Evolutionary conservation across 2,329 filamentous ascomycete genomes (phyloP).

Genomic region (Dothiorella sarmentorum): DNA sequence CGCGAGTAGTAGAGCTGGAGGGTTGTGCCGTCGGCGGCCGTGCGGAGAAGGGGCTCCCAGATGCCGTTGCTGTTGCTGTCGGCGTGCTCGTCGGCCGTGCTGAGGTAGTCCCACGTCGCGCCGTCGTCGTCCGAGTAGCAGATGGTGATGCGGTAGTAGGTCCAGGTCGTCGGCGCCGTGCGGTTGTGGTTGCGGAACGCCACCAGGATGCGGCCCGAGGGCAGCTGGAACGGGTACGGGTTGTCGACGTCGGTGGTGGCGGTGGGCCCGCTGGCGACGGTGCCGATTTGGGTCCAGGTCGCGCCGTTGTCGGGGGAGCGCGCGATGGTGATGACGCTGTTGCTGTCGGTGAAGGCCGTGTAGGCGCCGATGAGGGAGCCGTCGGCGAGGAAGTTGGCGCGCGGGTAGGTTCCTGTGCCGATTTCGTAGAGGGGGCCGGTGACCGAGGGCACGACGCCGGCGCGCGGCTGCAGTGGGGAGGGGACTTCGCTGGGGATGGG

Average conservation of each 20-base stretch:
- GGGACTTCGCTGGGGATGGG: too few relatives aligned
- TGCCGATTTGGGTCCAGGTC: slow-evolving; percentile 23
- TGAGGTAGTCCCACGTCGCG: slow-evolving; percentile 35
- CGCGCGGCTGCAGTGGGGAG: background rate
- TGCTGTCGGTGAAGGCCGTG: slow-evolving; percentile 24
- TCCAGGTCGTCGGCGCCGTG: slow-evolving; percentile 21
- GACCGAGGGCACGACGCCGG: slow-evolving; percentile 17
- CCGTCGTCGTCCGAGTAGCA: slow-evolving; percentile 44
- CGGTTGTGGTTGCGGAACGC: slow-evolving; percentile 37
- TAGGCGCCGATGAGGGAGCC: slow-evolving; percentile 31
- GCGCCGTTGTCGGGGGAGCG: slow-evolving; percentile 22
- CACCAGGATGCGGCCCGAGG: slow-evolving; percentile 31
- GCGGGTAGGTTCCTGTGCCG: slow-evolving; percentile 29
- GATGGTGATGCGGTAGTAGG: slow-evolving; percentile 42
- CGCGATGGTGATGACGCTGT: slow-evolving; percentile 25
- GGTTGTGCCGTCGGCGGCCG: slow-evolving; percentile 34
- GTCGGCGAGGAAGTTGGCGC: slow-evolving; percentile 30
- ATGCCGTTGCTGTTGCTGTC: slow-evolving; percentile 36
- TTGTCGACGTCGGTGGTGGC: slow-evolving; percentile 30
- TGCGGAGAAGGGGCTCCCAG: slow-evolving; percentile 48
- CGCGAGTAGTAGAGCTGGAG: slow-evolving; percentile 46
- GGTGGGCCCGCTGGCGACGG: slow-evolving; percentile 21
- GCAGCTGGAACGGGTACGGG: slow-evolving; percentile 33
- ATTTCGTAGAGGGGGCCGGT: slow-evolving; percentile 22
- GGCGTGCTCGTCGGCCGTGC: slow-evolving; percentile 24